Conservation (phyloP, 192 early-diverging fungal genomes). For the Backusella tarrabulga region DNA sequence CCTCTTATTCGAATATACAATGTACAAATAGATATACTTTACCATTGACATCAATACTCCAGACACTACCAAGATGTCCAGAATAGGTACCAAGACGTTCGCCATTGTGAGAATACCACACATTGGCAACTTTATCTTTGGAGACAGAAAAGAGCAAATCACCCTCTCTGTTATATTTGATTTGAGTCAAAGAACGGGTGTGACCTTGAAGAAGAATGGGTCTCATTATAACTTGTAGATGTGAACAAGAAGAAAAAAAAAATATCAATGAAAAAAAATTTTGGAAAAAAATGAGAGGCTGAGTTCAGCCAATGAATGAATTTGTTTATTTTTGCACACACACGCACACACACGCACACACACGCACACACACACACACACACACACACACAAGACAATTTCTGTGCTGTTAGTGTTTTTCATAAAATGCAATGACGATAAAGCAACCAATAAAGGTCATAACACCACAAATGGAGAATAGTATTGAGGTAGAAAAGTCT, state of each 20-base stretch:
- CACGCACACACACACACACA: not conserved
- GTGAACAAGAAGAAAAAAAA: not conserved
- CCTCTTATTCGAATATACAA: too few relatives aligned
- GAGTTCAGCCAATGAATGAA: not conserved
- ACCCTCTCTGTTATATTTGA: constrained; percentile 97
- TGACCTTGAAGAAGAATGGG: constrained; percentile 97
- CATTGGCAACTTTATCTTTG: constrained; percentile 91
- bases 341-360: not conserved
- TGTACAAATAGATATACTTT: constrained; percentile 18
- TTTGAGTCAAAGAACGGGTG: constrained; percentile 91
- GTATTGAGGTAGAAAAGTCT: constrained; percentile 30
- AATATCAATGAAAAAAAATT: not conserved
- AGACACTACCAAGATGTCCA: constrained; percentile 92
- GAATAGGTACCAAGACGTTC: constrained; percentile 92
- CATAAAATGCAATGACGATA: constrained; percentile 13
- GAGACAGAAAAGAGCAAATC: constrained; percentile 94
- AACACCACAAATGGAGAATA: constrained; percentile 56
- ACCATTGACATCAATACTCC: constrained; percentile 93
- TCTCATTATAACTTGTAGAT: constrained; percentile 45
- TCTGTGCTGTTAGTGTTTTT: not conserved
- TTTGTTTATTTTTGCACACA: not conserved
- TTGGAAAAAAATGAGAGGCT: constrained; percentile 11
- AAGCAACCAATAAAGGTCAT: constrained; percentile 38
- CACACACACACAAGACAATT: not conserved
- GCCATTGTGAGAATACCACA: constrained; percentile 98